phyloP scores from a whole-genome alignment of 1,284 basidiomycete genomes.

The Irpex sp. region DNA sequence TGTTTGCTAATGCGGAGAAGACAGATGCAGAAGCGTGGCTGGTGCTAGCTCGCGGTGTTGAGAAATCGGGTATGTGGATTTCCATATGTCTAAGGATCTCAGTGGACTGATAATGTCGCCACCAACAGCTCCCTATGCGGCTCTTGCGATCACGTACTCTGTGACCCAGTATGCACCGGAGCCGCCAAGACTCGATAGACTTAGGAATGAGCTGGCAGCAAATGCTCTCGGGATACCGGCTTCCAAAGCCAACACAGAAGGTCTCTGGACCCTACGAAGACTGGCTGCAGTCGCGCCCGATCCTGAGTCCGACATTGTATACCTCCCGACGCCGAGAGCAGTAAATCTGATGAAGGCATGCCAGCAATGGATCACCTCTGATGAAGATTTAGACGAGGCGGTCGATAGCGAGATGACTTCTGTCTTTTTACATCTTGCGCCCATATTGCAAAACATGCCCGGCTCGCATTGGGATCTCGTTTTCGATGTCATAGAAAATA shows the following conservation, averaged over 20 bases:
- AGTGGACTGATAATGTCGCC: neutral
- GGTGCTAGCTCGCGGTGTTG: constrained; percentile 55
- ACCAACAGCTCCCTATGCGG: constrained; percentile 59
- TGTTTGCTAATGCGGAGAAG: constrained; percentile 57
- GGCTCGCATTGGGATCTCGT: constrained; percentile 93
- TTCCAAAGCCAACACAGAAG: constrained; percentile 61
- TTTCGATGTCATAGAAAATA: constrained; percentile 87
- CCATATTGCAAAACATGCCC: constrained; percentile 84
- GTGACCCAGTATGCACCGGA: constrained; percentile 65
- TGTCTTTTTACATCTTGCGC: constrained; percentile 76
- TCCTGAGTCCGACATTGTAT: constrained; percentile 75
- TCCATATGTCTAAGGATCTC: no score
- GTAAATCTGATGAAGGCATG: constrained; percentile 89
- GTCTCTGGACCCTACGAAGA: constrained; percentile 66
- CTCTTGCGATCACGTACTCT: constrained; percentile 62
- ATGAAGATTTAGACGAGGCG: constrained; percentile 71
- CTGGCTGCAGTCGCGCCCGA: constrained; percentile 80
- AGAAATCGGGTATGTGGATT: constrained; percentile 53
- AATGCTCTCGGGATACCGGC: constrained; percentile 69
- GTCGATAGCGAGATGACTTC: constrained; percentile 76
- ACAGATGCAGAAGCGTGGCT: constrained; percentile 80
- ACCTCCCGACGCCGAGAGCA: constrained; percentile 84
- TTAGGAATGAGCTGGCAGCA: constrained; percentile 89
- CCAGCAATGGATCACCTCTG: constrained; percentile 80
- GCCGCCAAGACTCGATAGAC: constrained; percentile 72